phyloP scores from a whole-genome alignment of 106 monocot species.

The Acorus calamus region DNA sequence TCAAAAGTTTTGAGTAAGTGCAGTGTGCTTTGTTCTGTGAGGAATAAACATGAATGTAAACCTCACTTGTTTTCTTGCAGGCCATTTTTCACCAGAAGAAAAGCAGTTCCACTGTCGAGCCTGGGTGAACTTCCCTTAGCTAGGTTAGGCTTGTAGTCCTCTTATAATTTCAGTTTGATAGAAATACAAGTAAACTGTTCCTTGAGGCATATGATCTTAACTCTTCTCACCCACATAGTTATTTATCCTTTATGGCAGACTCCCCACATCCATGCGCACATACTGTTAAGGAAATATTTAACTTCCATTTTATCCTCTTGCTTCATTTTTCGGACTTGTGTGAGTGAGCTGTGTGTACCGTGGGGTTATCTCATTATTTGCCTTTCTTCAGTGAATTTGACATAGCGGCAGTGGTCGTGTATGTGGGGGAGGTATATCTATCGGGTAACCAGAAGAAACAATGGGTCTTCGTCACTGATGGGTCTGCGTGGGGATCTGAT shows the following conservation, averaged over 20 bases:
- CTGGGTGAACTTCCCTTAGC: slow-evolving; percentile 70
- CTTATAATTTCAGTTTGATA: too few species aligned
- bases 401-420: slow-evolving; percentile 56
- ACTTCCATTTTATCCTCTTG: too few species aligned
- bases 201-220: too few species aligned
- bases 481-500: slow-evolving; percentile 32
- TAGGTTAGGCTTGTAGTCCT: slow-evolving; percentile 25
- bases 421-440: slow-evolving; percentile 67
- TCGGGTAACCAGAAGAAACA: slow-evolving; percentile 65
- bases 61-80: slow-evolving; percentile 25
- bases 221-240: too few species aligned
- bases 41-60: too few species aligned
- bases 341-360: too few species aligned
- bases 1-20: slow-evolving; percentile 64
- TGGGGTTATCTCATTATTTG: background rate
- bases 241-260: too few species aligned
- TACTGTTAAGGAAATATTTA: too few species aligned
- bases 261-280: too few species aligned
- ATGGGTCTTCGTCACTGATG: slow-evolving; percentile 84
- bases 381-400: slow-evolving; percentile 78
- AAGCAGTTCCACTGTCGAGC: slow-evolving; percentile 42
- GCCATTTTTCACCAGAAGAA: slow-evolving; percentile 64
- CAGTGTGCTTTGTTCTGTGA: background rate
- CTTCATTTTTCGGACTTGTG: too few species aligned
- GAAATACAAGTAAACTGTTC: too few species aligned